Conservation (phyloP, 2,329 filamentous ascomycete genomes). For the Biscogniauxia mediterranea region DNA sequence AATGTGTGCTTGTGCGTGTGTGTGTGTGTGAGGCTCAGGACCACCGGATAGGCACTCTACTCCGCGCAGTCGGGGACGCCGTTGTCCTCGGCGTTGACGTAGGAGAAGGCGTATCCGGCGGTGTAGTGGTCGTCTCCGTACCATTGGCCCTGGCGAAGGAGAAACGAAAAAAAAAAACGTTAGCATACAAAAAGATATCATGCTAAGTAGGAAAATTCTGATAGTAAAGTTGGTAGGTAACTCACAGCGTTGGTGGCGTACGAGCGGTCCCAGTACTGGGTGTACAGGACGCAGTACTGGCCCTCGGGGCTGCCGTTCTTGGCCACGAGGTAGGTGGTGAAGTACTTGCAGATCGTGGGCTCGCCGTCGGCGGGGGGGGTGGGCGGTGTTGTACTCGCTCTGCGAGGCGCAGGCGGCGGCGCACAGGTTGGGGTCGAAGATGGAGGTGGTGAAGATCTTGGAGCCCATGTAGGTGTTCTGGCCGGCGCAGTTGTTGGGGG, state of each 20-base stretch:
- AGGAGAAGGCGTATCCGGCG: conserved; percentile 18
- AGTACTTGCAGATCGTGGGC: conserved; percentile 33
- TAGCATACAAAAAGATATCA: conserved; percentile 1
- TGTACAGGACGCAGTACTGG: conserved; percentile 40
- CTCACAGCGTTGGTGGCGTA: conserved; percentile 28
- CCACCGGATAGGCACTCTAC: neutral
- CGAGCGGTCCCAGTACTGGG: conserved; percentile 27
- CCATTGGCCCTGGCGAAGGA: conserved; percentile 22
- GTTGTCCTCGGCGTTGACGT: conserved; percentile 3
- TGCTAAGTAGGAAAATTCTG: neutral
- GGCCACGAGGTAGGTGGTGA: conserved; percentile 38
- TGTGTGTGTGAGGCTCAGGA: neutral
- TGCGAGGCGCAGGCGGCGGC: conserved; percentile 28
- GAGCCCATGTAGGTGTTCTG: conserved; percentile 31
- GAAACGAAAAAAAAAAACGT: too few relatives aligned
- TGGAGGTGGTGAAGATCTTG: conserved; percentile 29
- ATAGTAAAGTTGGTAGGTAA: conserved; percentile 1
- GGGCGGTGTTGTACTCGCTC: conserved; percentile 27
- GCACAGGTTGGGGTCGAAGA: conserved; percentile 30
- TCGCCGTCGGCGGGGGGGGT: conserved; percentile 21
- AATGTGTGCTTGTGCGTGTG: too few relatives aligned
- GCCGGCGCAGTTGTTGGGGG: conserved; percentile 23
- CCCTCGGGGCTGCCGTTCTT: conserved; percentile 36
- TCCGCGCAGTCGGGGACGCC: neutral
- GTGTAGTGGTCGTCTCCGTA: conserved; percentile 20